A percentile compares a stretch with the other conserved stretches of the same genome.
These are phyloP conservation scores for Xerocomus potaroensis DNA, from an alignment of 768 basidiomycete species.

Conservation along the genomic window DNA sequence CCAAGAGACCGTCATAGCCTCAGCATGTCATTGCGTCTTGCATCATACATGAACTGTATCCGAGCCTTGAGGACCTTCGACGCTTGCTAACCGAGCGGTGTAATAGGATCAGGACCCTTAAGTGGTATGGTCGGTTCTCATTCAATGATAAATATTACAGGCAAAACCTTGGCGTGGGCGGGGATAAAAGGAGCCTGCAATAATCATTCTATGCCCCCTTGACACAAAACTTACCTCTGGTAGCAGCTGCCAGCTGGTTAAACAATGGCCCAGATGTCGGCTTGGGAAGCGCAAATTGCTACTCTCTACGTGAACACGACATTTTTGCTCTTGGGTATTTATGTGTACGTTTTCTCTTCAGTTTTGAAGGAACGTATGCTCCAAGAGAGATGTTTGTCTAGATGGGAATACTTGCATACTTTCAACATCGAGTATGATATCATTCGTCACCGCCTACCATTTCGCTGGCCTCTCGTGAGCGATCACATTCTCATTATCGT, in stretches of 20 bases:
- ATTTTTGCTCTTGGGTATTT: slow-evolving; percentile 15
- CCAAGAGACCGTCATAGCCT: too few species aligned
- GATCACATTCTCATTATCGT: not conserved
- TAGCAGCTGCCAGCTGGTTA: not conserved
- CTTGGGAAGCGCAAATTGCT: not conserved
- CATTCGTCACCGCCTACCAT: slow-evolving; percentile 14
- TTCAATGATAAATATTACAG: not conserved
- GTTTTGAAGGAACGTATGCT: not conserved
- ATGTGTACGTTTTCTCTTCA: slow-evolving; percentile 9
- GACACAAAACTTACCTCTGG: too few species aligned
- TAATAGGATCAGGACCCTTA: too few species aligned
- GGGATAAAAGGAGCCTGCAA: too few species aligned
- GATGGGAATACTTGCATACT: slow-evolving; percentile 23
- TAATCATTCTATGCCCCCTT: too few species aligned
- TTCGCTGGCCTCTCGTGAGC: slow-evolving; percentile 25
- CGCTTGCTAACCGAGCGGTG: too few species aligned
- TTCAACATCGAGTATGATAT: slow-evolving; percentile 18
- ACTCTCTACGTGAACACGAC: not conserved
- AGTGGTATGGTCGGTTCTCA: too few species aligned
- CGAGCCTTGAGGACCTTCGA: not conserved
- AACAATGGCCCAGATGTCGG: slow-evolving; percentile 14
- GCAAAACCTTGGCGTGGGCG: not conserved
- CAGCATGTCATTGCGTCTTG: too few species aligned
- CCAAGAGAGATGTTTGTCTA: not conserved
- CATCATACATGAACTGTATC: too few species aligned